phyloP scores from a whole-genome alignment of 352 stramenopile genomes.

The Pythium vanterpoolii region DNA sequence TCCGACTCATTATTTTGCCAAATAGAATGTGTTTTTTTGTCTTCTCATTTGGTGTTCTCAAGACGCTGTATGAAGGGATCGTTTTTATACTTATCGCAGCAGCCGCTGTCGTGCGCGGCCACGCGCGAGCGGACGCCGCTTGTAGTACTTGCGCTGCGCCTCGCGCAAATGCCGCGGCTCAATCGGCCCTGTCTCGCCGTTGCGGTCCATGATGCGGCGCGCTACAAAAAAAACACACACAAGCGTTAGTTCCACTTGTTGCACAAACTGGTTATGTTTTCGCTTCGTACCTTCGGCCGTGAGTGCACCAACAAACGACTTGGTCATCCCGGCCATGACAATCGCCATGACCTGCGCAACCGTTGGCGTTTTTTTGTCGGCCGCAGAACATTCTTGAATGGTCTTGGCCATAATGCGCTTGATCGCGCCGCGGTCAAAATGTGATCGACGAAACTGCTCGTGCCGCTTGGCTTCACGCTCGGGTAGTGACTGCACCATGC shows the following conservation, averaged over 20 bases:
- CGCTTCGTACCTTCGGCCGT: constrained; percentile 57
- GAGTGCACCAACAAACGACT: constrained; percentile 79
- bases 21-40: constrained; percentile 17
- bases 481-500: constrained; percentile 63
- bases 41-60: neutral
- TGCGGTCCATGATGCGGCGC: constrained; percentile 76
- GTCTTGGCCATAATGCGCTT: constrained; percentile 81
- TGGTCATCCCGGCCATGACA: constrained; percentile 86
- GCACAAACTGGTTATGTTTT: neutral
- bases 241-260: neutral
- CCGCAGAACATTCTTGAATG: constrained; percentile 57
- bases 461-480: constrained; percentile 65
- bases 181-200: constrained; percentile 73
- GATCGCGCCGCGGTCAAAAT: constrained; percentile 81
- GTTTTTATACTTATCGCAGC: constrained; percentile 29
- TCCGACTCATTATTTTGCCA: constrained; percentile 22
- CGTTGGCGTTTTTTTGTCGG: constrained; percentile 48
- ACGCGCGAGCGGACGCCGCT: constrained; percentile 56
- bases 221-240: constrained; percentile 30
- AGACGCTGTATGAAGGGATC: neutral
- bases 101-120: constrained; percentile 57
- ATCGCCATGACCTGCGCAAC: constrained; percentile 87
- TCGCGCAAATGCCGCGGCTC: constrained; percentile 71
- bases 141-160: constrained; percentile 83
- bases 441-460: constrained; percentile 78